These are phyloP conservation scores for Austroboletus sp. DNA, from an alignment of 1,284 basidiomycete genomes.

Conservation along the genomic window DNA sequence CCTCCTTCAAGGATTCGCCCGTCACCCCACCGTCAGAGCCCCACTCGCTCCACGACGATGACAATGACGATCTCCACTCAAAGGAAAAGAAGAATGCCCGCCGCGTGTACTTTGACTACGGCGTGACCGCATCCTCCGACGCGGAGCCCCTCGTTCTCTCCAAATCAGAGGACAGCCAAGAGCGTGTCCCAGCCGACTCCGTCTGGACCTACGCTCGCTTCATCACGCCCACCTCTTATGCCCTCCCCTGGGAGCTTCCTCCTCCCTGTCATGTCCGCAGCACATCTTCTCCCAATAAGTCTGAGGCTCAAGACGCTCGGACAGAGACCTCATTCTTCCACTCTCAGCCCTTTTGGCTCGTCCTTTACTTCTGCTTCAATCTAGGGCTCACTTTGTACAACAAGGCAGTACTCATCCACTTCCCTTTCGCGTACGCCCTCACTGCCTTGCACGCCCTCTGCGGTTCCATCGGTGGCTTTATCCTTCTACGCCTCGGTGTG, in stretches of 20 bases:
- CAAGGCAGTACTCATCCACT: conserved; percentile 80
- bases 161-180: conserved; percentile 8
- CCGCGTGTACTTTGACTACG: conserved; percentile 23
- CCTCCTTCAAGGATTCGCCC: conserved; percentile 5
- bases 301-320: background rate
- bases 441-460: conserved; percentile 83
- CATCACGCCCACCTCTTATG: conserved; percentile 1
- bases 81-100: conserved; percentile 18
- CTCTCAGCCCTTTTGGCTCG: conserved; percentile 56
- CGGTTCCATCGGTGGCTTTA: conserved; percentile 71
- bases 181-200: background rate
- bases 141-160: background rate
- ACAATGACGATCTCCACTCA: conserved; percentile 4
- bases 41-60: conserved; percentile 7
- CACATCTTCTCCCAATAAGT: background rate
- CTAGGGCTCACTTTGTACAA: conserved; percentile 87
- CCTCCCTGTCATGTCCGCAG: conserved; percentile 11
- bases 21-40: conserved; percentile 1
- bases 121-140: conserved; percentile 5
- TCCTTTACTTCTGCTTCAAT: conserved; percentile 83
- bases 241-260: conserved; percentile 24
- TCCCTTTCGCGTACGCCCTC: conserved; percentile 89
- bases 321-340: conserved; percentile 20
- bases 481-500: conserved; percentile 54
- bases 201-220: conserved; percentile 1